These are phyloP conservation scores for Pascua sp. DNA, from an alignment of 1,284 basidiomycete species.

Conservation along the genomic window DNA sequence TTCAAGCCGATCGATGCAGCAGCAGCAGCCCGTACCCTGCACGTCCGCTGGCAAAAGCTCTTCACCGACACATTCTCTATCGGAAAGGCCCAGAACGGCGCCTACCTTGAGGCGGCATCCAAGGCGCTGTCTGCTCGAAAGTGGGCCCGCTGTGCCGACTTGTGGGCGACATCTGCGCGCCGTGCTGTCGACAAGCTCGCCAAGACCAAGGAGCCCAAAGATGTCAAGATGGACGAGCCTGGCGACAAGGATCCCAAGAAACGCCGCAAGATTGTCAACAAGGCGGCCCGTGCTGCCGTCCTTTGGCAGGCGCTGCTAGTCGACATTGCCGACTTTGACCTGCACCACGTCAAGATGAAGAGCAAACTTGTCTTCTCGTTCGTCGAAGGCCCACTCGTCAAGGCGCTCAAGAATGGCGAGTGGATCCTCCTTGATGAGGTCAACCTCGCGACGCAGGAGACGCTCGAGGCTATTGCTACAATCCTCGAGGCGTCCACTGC, in stretches of 20 bases:
- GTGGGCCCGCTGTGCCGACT: slow-evolving; percentile 77
- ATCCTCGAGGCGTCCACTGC: slow-evolving; percentile 79
- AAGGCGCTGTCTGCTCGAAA: slow-evolving; percentile 77
- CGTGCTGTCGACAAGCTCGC: slow-evolving; percentile 51
- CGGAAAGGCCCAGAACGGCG: slow-evolving; percentile 70
- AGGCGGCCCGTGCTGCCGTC: slow-evolving; percentile 42
- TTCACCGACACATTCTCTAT: slow-evolving; percentile 87
- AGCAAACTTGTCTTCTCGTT: slow-evolving; percentile 90
- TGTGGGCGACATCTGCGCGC: slow-evolving; percentile 60
- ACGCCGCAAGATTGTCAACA: slow-evolving; percentile 63
- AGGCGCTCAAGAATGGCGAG: slow-evolving; percentile 80
- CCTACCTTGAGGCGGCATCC: slow-evolving; percentile 77
- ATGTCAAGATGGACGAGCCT: slow-evolving; percentile 13
- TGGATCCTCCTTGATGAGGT: slow-evolving; percentile 98
- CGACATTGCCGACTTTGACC: slow-evolving; percentile 75
- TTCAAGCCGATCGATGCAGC: slow-evolving; percentile 91
- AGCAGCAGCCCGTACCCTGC: slow-evolving; percentile 69
- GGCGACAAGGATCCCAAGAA: slow-evolving; percentile 59
- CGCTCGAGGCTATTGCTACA: slow-evolving; percentile 85
- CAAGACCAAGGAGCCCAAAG: slow-evolving; percentile 55
- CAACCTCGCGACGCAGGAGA: slow-evolving; percentile 91
- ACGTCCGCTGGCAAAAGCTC: slow-evolving; percentile 73
- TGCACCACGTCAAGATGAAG: slow-evolving; percentile 77
- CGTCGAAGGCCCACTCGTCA: slow-evolving; percentile 93
- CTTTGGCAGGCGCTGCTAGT: slow-evolving; percentile 72